These are phyloP conservation scores for Hsuehochloa calcarea DNA, from an alignment of 176 grass and related monocot species.

Conservation along the genomic window DNA sequence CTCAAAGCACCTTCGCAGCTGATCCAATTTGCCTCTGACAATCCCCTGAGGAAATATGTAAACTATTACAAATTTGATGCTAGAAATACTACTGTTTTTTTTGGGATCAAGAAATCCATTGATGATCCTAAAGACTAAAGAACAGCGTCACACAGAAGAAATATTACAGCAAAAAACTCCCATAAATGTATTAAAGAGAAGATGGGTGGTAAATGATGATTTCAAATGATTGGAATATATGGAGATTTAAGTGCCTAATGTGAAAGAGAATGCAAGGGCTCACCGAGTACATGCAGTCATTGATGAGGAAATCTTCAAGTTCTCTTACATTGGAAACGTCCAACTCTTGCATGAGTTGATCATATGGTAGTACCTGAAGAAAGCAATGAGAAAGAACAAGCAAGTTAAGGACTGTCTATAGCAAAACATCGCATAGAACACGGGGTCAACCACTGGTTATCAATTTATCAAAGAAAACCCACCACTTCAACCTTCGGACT, in stretches of 20 bases:
- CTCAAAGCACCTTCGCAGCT: constrained; percentile 92
- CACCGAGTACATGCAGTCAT: constrained; percentile 99
- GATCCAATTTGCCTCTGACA: constrained; percentile 96
- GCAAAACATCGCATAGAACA: neutral
- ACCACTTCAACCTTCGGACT: neutral
- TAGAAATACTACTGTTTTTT: constrained; percentile 6
- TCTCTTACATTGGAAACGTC: constrained; percentile 95
- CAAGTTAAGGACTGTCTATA: neutral
- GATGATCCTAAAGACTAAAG: neutral
- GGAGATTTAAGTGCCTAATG: neutral
- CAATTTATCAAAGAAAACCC: neutral
- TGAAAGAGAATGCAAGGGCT: constrained; percentile 41
- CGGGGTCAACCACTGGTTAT: neutral
- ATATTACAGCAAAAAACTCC: neutral
- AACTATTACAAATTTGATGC: constrained; percentile 7
- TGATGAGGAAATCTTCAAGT: constrained; percentile 99
- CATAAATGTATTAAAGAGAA: neutral
- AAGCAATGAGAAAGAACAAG: constrained; percentile 7
- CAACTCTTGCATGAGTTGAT: constrained; percentile 96
- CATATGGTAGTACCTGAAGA: constrained; percentile 85
- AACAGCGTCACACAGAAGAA: neutral
- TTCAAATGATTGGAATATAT: neutral
- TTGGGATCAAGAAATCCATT: neutral
- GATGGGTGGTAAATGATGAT: neutral
- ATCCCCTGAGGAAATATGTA: constrained; percentile 61